Conservation (phyloP, 495 filamentous ascomycete genomes). For the Penicillium taxi region DNA sequence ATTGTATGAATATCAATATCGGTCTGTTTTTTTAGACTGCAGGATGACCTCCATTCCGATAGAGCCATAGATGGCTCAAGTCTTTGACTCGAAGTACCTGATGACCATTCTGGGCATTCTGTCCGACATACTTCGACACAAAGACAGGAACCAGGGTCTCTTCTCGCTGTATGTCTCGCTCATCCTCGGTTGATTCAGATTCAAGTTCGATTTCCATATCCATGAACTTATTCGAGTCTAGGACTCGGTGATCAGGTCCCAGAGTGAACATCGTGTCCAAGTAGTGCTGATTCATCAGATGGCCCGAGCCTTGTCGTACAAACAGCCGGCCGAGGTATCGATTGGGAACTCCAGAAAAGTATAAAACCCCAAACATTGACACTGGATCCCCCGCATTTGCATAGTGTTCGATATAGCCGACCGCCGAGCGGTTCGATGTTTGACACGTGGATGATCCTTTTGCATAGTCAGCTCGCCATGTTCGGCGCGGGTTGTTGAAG, state of each 20-base stretch:
- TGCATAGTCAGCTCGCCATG: constrained; percentile 1
- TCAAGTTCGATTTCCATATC: constrained; percentile 20
- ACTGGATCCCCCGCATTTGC: constrained; percentile 72
- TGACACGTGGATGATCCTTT: not conserved
- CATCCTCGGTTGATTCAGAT: not conserved
- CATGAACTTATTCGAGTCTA: constrained; percentile 30
- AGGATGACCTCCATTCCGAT: constrained; percentile 59
- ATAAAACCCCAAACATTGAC: constrained; percentile 63
- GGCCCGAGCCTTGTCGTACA: constrained; percentile 55
- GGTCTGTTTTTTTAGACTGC: not conserved
- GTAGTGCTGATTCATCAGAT: constrained; percentile 76
- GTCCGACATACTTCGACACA: not conserved
- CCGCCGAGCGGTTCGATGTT: no score
- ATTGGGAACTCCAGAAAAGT: constrained; percentile 43
- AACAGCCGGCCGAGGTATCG: constrained; percentile 74
- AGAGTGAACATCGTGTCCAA: constrained; percentile 66
- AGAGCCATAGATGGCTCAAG: constrained; percentile 65
- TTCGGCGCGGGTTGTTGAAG: constrained; percentile 68
- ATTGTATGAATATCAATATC: no score
- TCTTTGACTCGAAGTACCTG: constrained; percentile 49
- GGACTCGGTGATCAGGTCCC: constrained; percentile 18
- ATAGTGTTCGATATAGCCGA: constrained; percentile 80
- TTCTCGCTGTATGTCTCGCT: constrained; percentile 3
- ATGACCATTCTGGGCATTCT: not conserved
- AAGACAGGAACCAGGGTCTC: constrained; percentile 6